These are phyloP conservation scores for Pleurotus ostreatus DNA, from an alignment of 768 basidiomycete species.

Conservation along the genomic window DNA sequence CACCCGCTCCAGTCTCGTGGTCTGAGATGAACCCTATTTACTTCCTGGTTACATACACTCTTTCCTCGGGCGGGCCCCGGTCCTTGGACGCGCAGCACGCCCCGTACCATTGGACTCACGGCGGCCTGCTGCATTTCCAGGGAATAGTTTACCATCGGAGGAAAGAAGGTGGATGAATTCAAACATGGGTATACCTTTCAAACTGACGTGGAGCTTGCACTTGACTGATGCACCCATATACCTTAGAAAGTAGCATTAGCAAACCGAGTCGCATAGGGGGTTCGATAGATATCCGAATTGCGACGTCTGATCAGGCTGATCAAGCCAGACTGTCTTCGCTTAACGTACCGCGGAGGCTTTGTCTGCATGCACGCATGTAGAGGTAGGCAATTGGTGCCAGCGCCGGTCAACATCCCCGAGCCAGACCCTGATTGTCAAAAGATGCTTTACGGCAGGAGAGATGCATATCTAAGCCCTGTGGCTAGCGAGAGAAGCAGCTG, in stretches of 20 bases:
- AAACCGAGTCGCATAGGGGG: neutral
- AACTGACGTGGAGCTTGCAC: neutral
- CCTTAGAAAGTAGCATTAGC: neutral
- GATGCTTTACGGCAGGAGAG: conserved; percentile 1
- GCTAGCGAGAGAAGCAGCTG: too few relatives aligned
- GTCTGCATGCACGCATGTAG: neutral
- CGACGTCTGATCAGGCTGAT: neutral
- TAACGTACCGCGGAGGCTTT: too few relatives aligned
- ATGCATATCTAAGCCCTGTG: neutral
- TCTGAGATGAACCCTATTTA: neutral
- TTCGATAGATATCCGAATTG: neutral
- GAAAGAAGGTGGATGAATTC: neutral
- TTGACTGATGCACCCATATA: neutral
- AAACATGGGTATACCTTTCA: neutral
- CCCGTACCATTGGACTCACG: neutral
- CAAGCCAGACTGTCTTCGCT: neutral
- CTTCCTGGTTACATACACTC: conserved; percentile 3
- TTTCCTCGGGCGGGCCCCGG: neutral
- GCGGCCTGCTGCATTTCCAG: neutral
- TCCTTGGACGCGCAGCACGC: neutral
- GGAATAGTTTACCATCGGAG: neutral
- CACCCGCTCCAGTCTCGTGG: conserved; percentile 6
- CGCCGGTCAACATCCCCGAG: conserved; percentile 7
- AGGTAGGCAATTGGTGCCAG: neutral
- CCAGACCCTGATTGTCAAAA: neutral